A percentile compares a stretch with the other conserved stretches of the same genome.
Conservation (phyloP, 768 basidiomycete genomes). For the Mycena polygramma region DNA sequence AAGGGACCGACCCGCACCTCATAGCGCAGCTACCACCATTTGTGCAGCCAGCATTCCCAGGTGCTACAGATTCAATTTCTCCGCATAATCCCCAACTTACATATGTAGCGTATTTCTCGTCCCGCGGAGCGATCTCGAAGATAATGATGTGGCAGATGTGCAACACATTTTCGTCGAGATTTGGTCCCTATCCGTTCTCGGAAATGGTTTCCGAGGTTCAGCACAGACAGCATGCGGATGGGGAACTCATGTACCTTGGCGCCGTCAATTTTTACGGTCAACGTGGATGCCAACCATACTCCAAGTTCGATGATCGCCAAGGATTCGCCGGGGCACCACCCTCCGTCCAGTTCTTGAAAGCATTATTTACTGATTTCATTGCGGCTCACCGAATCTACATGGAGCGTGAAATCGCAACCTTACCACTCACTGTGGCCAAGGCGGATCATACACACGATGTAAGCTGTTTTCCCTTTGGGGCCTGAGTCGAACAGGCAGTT, state of each 20-base stretch:
- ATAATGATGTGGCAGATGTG: constrained; percentile 5
- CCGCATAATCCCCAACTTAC: neutral
- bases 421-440: neutral
- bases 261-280: constrained; percentile 12
- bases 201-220: constrained; percentile 25
- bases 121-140: constrained; percentile 14
- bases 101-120: neutral
- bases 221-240: constrained; percentile 1
- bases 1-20: constrained; percentile 2
- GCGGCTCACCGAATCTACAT: constrained; percentile 4
- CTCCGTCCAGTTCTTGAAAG: neutral
- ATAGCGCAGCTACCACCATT: constrained; percentile 12
- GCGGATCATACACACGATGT: constrained; percentile 1
- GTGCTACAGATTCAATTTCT: too few relatives aligned
- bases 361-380: neutral
- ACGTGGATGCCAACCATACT: neutral
- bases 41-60: constrained; percentile 14
- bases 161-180: constrained; percentile 1
- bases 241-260: constrained; percentile 13
- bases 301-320: constrained; percentile 1
- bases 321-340: constrained; percentile 15
- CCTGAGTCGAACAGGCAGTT: too few relatives aligned
- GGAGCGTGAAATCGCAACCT: neutral
- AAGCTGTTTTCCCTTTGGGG: too few relatives aligned
- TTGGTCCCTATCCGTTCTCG: constrained; percentile 23